These are phyloP conservation scores for Primulina tabacum DNA, from an alignment of 257 asterid genomes.

Conservation along the genomic window DNA sequence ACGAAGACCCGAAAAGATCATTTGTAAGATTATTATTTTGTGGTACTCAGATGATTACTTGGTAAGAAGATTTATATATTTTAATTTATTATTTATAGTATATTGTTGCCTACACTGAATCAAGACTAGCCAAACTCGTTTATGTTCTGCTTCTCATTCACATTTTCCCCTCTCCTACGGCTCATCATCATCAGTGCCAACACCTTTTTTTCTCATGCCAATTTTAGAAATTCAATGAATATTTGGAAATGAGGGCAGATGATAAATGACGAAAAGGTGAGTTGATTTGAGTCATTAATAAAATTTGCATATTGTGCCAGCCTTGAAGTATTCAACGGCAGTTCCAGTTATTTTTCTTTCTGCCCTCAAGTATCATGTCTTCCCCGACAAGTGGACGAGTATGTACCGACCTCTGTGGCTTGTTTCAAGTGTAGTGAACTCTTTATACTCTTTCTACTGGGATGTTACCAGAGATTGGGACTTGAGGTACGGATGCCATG, in stretches of 20 bases:
- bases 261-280: background rate
- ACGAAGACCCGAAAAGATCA: too few relatives aligned
- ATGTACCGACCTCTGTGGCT: conserved; percentile 92
- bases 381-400: conserved; percentile 71
- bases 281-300: conserved; percentile 27
- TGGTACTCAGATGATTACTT: too few relatives aligned
- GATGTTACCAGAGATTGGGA: conserved; percentile 96
- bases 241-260: conserved; percentile 6
- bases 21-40: too few relatives aligned
- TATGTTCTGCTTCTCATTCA: background rate
- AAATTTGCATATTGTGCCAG: conserved; percentile 52
- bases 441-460: conserved; percentile 95
- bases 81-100: too few relatives aligned
- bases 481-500: conserved; percentile 54
- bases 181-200: background rate
- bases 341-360: conserved; percentile 89
- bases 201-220: background rate
- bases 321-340: conserved; percentile 89
- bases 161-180: background rate
- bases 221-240: background rate
- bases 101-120: too few relatives aligned
- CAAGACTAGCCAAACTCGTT: background rate
- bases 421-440: conserved; percentile 74
- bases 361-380: conserved; percentile 90
- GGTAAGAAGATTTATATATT: too few relatives aligned